Evolutionary conservation across 192 early-diverging fungal genomes (phyloP), one percentile per base, ranked within the genome.

Genomic region (Coemansia umbellata): DNA sequence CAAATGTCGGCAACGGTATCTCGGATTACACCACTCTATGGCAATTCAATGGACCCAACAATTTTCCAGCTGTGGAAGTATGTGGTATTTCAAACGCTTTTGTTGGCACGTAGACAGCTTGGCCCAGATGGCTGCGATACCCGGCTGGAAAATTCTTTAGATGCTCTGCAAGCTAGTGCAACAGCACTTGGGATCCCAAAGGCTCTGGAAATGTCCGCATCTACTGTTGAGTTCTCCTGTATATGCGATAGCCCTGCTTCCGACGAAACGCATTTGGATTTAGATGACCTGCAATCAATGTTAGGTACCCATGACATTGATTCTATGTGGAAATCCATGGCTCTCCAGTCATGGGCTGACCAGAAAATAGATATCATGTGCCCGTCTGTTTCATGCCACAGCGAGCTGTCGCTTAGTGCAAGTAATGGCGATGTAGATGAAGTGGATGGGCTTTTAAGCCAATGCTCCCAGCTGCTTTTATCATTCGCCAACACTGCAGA

Each of bases 391-490:
- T n/a, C n/a, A n/a, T n/a, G n/a, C n/a, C n/a, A n/a, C n/a, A n/a
- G n/a, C n/a, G 24, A 28, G 7, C 23, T 44, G 24, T 26, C 42
- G 14, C 0, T 28, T 3, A 14, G 5, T 4, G 43, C 26, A 32
- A 24, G 32, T 8, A 10, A 8, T 18, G 21, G 17, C 26, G 47
- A 50, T 14, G 2, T 23, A 0, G 49, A 33, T 45, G 52, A 60
- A 4, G 55, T 56, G 18, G 53, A 56, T 37, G 30, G 23, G 2
- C 23, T 61, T 4, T 27, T 61, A 27, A 47, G 52, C 31, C 40
- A 61, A 21, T 47, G 30, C 40, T 60, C 66, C 3, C 53, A 61
- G 58, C 58, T 61, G 21, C 40, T 61, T 19, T 24, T 24, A 14
- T 45, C 23, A 13, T 54, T 67, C 37, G 23, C 21, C 53, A 19